phyloP scores from a whole-genome alignment of 2,329 filamentous ascomycete species.

The Fusarium sp. region DNA sequence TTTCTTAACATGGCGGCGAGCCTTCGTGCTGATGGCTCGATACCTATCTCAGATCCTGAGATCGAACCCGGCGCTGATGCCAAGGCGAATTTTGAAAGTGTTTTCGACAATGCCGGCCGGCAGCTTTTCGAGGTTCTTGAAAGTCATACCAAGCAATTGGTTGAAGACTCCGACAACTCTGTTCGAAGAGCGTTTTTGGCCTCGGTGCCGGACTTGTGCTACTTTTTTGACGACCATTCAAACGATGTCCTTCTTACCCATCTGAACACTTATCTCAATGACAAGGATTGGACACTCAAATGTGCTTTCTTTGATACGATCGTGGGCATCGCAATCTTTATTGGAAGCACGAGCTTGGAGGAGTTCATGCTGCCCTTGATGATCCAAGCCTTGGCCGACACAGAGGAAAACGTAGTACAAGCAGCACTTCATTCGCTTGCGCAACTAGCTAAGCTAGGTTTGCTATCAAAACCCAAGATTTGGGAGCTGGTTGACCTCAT shows the following conservation, averaged over 20 bases:
- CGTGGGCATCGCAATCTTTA: conserved; percentile 89
- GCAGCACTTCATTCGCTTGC: conserved; percentile 89
- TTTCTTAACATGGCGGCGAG: conserved; percentile 94
- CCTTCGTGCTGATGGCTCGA: conserved; percentile 82
- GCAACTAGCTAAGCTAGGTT: conserved; percentile 86
- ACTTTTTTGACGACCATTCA: conserved; percentile 93
- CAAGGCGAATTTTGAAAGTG: conserved; percentile 79
- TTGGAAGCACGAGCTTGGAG: conserved; percentile 89
- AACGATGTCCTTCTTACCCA: conserved; percentile 98
- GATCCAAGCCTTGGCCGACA: conserved; percentile 92
- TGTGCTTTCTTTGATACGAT: conserved; percentile 97
- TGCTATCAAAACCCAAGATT: conserved; percentile 84
- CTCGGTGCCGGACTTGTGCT: conserved; percentile 90
- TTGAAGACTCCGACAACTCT: conserved; percentile 86
- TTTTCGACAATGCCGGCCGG: conserved; percentile 87
- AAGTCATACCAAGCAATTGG: conserved; percentile 85
- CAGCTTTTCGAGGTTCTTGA: conserved; percentile 90
- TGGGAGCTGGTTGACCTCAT: conserved; percentile 91
- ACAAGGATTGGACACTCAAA: conserved; percentile 95
- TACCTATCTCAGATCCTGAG: conserved; percentile 82
- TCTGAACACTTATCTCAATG: conserved; percentile 96
- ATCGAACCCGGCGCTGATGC: conserved; percentile 77
- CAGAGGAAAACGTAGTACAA: conserved; percentile 94
- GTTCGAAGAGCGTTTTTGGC: conserved; percentile 92
- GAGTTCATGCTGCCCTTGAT: conserved; percentile 96